Conservation (phyloP, 352 stramenopile species). For the Pythium grandisporangium region DNA sequence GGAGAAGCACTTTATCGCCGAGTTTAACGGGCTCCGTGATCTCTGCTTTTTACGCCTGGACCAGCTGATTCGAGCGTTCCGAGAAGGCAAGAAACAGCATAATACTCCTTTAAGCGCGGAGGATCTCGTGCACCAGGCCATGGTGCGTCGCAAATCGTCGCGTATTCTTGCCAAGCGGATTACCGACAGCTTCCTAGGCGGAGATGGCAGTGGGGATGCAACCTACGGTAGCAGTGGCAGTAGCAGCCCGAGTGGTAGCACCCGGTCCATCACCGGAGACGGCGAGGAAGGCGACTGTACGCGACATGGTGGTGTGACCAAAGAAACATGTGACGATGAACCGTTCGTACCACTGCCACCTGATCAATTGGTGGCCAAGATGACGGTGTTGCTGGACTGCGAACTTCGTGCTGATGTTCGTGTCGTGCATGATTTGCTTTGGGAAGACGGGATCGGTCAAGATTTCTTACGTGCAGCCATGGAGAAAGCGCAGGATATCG, state of each 20-base stretch:
- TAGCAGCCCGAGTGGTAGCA: conserved; percentile 1
- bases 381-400: conserved; percentile 59
- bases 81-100: conserved; percentile 29
- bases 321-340: conserved; percentile 34
- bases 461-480: conserved; percentile 39
- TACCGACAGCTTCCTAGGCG: too few relatives aligned
- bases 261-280: conserved; percentile 35
- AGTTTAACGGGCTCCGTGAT: conserved; percentile 70
- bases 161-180: conserved; percentile 27
- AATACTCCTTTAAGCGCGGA: conserved; percentile 2
- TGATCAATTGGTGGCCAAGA: conserved; percentile 41
- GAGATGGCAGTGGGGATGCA: conserved; percentile 2
- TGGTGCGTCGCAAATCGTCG: conserved; percentile 50
- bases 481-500: conserved; percentile 52
- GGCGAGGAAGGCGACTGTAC: conserved; percentile 13
- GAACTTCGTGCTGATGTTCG: conserved; percentile 56
- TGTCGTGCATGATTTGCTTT: conserved; percentile 56
- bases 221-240: conserved; percentile 13
- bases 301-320: too few relatives aligned
- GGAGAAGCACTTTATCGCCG: conserved; percentile 65
- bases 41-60: conserved; percentile 62
- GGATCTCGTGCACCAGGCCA: conserved; percentile 32
- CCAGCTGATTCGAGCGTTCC: conserved; percentile 59
- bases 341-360: conserved; percentile 46
- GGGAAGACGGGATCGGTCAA: conserved; percentile 43